These are phyloP conservation scores for Malus orientalis DNA, from an alignment of 306 rosid genomes.

Conservation along the genomic window DNA sequence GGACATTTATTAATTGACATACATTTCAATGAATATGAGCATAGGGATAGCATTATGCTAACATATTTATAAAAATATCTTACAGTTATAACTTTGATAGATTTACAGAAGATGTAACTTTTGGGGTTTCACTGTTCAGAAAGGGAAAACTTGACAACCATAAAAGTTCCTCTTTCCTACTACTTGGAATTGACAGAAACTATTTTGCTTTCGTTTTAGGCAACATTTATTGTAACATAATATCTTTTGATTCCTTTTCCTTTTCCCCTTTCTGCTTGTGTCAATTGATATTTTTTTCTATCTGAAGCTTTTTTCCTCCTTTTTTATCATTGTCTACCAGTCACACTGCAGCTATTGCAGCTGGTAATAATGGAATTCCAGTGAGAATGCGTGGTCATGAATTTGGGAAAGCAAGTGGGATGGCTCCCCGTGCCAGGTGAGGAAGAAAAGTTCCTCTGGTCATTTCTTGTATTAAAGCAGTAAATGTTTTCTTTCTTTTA, in stretches of 20 bases:
- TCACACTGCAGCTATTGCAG: slow-evolving; percentile 98
- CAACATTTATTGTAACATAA: neutral
- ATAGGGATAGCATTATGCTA: neutral
- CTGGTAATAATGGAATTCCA: slow-evolving; percentile 98
- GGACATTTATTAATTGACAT: neutral
- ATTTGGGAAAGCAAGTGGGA: slow-evolving; percentile 97
- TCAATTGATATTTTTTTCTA: neutral
- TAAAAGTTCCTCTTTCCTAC: neutral
- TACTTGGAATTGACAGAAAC: neutral
- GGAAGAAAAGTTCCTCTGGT: slow-evolving; percentile 18
- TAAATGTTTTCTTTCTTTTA: slow-evolving; percentile 19
- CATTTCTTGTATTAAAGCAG: slow-evolving; percentile 17
- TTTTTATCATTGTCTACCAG: slow-evolving; percentile 36
- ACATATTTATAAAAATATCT: neutral
- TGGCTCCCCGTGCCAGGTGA: slow-evolving; percentile 99
- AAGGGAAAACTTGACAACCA: neutral
- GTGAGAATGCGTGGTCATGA: slow-evolving; percentile 93
- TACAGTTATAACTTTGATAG: neutral
- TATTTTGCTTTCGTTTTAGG: neutral
- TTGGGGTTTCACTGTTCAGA: slow-evolving; percentile 1
- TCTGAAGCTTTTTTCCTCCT: slow-evolving; percentile 8
- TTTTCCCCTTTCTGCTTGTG: neutral
- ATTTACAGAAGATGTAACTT: neutral
- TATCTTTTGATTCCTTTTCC: neutral
- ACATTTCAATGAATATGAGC: neutral